Evolutionary conservation across 2,329 filamentous ascomycete species (phyloP), one percentile per base, ranked within the genome.

Genomic region (Cladosporium sp.): DNA sequence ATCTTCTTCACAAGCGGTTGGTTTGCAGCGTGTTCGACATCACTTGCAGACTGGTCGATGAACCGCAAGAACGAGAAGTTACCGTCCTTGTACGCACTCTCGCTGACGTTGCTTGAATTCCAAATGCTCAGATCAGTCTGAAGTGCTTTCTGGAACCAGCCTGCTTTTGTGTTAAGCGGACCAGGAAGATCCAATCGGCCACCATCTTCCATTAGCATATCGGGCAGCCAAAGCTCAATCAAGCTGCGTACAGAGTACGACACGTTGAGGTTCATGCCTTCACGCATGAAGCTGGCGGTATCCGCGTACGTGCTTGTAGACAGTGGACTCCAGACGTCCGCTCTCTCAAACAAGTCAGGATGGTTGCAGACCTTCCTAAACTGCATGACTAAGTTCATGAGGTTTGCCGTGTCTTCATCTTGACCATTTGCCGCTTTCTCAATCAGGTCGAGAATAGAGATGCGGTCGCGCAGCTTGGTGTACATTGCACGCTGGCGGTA

Each of bases 361-460:
- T 99, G 95, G 75, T 99, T 99, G 82, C 95, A 99, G 65, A 99
- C 95, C 81, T 99, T 99, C 73, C 95, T 88, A 86, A 99, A 99
- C 80, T 99, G 95, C 95, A 99, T 99, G 69, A 99, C 95, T 70
- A 99, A 84, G 79, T 99, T 99, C 95, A 99, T 98, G 73, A 99
- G 81, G 1, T 94, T 98, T 48, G 94, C 93, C 39, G 92, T 96
- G 76, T 98, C 95, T 72, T 94, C 89, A 58, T 98, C 95, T 73
- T 97, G 93, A 39, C 95, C 95, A 71, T 95, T 86, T 2, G 94
- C 94, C 1, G 92, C 93, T 84, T 97, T 98, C 79, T 99, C 95
- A 64, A 99, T 96, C 21, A 99, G 88, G 76, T 99, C 95, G 88
- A 98, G 95, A 71, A 99, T 93, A 79, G 93, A 98, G 80, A 99